These are phyloP conservation scores for Penicillium sp. DNA, from an alignment of 2,329 filamentous ascomycete genomes.

Conservation along the genomic window DNA sequence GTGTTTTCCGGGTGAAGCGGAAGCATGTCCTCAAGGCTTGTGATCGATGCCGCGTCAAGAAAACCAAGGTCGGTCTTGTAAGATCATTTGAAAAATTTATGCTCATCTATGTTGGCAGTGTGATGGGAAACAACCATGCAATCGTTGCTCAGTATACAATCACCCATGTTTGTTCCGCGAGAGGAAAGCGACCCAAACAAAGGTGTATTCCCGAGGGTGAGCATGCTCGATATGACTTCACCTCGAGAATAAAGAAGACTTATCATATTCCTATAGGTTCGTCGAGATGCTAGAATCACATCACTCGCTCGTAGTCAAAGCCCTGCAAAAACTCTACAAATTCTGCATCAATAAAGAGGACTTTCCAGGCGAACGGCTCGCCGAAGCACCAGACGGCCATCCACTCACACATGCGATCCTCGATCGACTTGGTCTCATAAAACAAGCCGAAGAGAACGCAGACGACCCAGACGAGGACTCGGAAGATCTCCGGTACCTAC, in stretches of 20 bases:
- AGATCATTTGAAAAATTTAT: background rate
- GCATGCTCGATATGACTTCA: constrained; percentile 1
- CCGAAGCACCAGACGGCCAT: constrained; percentile 42
- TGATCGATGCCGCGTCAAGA: constrained; percentile 50
- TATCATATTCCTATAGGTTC: constrained; percentile 32
- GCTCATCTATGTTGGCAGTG: constrained; percentile 33
- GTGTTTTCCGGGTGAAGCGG: constrained; percentile 46
- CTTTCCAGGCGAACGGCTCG: constrained; percentile 46
- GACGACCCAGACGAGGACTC: constrained; percentile 40
- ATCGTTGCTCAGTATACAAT: constrained; percentile 47
- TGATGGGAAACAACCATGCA: constrained; percentile 49
- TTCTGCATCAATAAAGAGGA: constrained; percentile 46
- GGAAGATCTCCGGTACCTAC: constrained; percentile 41
- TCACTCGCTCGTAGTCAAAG: constrained; percentile 46
- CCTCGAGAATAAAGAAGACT: background rate
- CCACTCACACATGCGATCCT: constrained; percentile 48
- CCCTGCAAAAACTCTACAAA: constrained; percentile 45
- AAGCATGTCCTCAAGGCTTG: constrained; percentile 50
- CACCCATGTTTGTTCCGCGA: constrained; percentile 49
- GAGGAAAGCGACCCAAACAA: constrained; percentile 47
- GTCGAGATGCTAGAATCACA: constrained; percentile 50
- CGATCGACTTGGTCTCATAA: constrained; percentile 46
- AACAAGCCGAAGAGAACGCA: constrained; percentile 44
- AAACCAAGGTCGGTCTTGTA: constrained; percentile 44
- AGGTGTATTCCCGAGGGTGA: constrained; percentile 49